Base-by-base conservation (phyloP, 2,329 filamentous ascomycete genomes). In the Trichoderma sp. region DNA sequence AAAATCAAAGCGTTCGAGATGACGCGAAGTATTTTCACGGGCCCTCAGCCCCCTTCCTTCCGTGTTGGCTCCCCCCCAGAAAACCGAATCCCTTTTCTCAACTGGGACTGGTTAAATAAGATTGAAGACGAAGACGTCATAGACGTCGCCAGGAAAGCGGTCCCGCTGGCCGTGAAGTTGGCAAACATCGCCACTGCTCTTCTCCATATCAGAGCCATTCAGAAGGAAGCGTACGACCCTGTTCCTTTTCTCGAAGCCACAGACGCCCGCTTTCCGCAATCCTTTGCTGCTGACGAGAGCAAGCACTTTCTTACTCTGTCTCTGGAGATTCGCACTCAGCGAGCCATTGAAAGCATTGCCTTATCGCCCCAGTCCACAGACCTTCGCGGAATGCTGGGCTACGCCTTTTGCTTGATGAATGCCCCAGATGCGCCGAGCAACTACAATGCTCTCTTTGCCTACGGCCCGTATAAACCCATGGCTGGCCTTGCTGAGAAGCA, bases 131-230 rank as follows among this genome's bases (percentile, higher is more conserved):
- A 70, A 24, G 46, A 26, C 51, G 5, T 2, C n/a, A n/a, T 59
- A 11, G 54, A 66, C 4, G 4, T 51, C 16, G 59, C 54, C 11
- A 64, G 56, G 26, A 34, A 28, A 32, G 37, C 55, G 21, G 71
- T 68, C 26, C 65, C 51, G 10, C 70, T 37, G 16, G 70, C 74
- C 16, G 71, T 80, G 18, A 76, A 74, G 5, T 72, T 74, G 32
- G 78, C 77, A 30, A 83, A 83, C 66, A 73, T 80, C 5, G 78
- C 77, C 26, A 74, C 75, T 5, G 75, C 80, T 7, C 74, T 81
- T 13, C 75, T 80, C 63, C 71, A 73, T 5, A 70, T 79, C 39
- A 64, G 70, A 14, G 58, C 54, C 26, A 54, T 74, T n/a, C 32
- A 71, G 37, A 51, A 67, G 13, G 59, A 52, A 0, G 28, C 66